Evolutionary conservation across 2,329 filamentous ascomycete genomes (phyloP).

Genomic region (Pyrenophora tritici-repentis): DNA sequence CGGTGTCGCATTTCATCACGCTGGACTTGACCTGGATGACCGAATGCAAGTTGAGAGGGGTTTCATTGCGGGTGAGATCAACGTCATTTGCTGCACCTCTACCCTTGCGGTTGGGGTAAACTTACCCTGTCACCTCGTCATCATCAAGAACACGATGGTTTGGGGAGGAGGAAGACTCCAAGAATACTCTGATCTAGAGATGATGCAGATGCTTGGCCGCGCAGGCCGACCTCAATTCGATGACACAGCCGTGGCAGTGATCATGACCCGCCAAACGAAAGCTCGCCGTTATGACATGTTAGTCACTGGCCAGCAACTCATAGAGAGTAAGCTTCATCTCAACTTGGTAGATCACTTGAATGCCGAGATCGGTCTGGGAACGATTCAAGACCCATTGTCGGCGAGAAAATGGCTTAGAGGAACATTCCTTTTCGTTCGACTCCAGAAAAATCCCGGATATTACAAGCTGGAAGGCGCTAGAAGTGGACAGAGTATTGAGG

Average conservation of each 20-base stretch:
- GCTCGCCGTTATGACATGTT: conserved; percentile 72
- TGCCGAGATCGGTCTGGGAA: conserved; percentile 78
- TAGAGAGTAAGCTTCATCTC: conserved; percentile 79
- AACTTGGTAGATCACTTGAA: conserved; percentile 85
- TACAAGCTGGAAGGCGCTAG: conserved; percentile 68
- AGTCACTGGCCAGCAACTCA: conserved; percentile 70
- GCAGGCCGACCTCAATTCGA: conserved; percentile 86
- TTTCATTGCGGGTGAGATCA: conserved; percentile 73
- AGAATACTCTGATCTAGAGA: conserved; percentile 80
- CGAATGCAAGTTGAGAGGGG: conserved; percentile 68
- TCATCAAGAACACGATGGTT: conserved; percentile 77
- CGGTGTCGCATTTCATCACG: conserved; percentile 83
- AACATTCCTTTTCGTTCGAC: conserved; percentile 77
- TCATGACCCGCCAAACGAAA: conserved; percentile 73
- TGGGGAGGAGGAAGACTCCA: conserved; percentile 61
- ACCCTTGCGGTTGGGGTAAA: conserved; percentile 85
- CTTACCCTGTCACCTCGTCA: conserved; percentile 79
- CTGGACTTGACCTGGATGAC: conserved; percentile 70
- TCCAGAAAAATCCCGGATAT: conserved; percentile 70
- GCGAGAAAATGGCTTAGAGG: conserved; percentile 76
- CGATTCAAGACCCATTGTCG: conserved; percentile 66
- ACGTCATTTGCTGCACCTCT: conserved; percentile 84
- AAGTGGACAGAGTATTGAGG: conserved; percentile 59
- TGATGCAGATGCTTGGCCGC: conserved; percentile 90
- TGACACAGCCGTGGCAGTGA: conserved; percentile 73